Evolutionary conservation across 148 eudicot genomes (phyloP).

Genomic region (Polygonum maritimum): DNA sequence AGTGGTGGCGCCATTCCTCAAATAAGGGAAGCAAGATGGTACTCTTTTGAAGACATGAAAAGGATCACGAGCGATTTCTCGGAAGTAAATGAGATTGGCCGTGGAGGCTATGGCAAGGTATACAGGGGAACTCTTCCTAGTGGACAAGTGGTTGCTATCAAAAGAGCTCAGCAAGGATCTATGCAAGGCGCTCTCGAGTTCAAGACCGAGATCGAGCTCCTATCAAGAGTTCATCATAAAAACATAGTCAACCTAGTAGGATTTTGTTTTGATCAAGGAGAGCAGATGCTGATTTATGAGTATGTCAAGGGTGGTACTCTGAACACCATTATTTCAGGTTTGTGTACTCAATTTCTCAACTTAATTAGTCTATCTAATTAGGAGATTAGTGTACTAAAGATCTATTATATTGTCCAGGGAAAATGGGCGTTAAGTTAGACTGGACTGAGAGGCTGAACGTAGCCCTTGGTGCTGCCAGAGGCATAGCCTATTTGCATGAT

Average conservation of each 20-base stretch:
- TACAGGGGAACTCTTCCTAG: conserved; percentile 53
- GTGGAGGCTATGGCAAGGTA: conserved; percentile 90
- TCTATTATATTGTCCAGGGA: conserved; percentile 25
- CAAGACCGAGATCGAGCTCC: conserved; percentile 83
- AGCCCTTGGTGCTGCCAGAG: conserved; percentile 58
- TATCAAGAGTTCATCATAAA: conserved; percentile 87
- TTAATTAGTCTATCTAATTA: neutral
- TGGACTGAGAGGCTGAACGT: conserved; percentile 51
- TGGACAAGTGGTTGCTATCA: conserved; percentile 64
- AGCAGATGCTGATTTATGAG: conserved; percentile 78
- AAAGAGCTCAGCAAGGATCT: conserved; percentile 72
- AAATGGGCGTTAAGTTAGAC: conserved; percentile 39
- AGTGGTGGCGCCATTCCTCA: conserved; percentile 57
- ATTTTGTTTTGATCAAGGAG: conserved; percentile 67
- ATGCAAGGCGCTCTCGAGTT: conserved; percentile 74
- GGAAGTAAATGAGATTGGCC: conserved; percentile 47
- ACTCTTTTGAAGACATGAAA: conserved; percentile 64
- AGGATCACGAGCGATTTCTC: conserved; percentile 56
- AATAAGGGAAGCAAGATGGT: conserved; percentile 60
- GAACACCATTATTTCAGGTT: conserved; percentile 67
- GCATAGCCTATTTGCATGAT: conserved; percentile 53
- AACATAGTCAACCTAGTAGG: conserved; percentile 76
- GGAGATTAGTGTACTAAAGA: neutral
- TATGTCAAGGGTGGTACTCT: conserved; percentile 66
- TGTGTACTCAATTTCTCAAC: neutral